A percentile compares a stretch with the other conserved stretches of the same genome.
Conservation (phyloP, 441 rosid species). For the Pelargonium myrrhifolium region DNA sequence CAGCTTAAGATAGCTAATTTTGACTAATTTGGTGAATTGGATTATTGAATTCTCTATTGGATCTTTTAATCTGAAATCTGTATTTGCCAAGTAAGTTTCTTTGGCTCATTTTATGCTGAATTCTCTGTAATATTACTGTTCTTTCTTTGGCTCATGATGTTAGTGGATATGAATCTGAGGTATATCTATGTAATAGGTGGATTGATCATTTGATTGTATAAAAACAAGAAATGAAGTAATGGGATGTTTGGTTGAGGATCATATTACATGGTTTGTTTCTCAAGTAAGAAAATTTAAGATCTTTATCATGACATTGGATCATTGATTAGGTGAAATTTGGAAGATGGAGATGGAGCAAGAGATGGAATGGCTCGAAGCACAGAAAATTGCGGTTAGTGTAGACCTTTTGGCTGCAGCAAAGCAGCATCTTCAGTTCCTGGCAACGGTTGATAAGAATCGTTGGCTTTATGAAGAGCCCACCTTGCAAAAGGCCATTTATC, state of each 20-base stretch:
- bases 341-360: slow-evolving; percentile 29
- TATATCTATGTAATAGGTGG: background rate
- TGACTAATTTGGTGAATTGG: background rate
- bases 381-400: slow-evolving; percentile 44
- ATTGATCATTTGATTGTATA: background rate
- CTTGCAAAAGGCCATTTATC: slow-evolving; percentile 58
- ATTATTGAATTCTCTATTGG: background rate
- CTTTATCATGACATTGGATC: background rate
- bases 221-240: background rate
- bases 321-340: background rate
- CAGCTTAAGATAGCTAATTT: background rate
- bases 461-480: slow-evolving; percentile 60
- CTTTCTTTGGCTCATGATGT: background rate
- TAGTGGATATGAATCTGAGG: background rate
- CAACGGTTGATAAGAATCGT: slow-evolving; percentile 55
- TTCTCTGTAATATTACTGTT: background rate
- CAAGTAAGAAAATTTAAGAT: background rate
- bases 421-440: slow-evolving; percentile 65
- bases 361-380: slow-evolving; percentile 71
- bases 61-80: background rate
- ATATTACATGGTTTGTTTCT: background rate
- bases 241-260: background rate
- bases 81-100: background rate
- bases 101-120: background rate
- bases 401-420: slow-evolving; percentile 68